Percentiles rank a stretch among this genome's conserved stretches.
Conservation (phyloP, 345 rosid genomes). For the Citrus maxima region DNA sequence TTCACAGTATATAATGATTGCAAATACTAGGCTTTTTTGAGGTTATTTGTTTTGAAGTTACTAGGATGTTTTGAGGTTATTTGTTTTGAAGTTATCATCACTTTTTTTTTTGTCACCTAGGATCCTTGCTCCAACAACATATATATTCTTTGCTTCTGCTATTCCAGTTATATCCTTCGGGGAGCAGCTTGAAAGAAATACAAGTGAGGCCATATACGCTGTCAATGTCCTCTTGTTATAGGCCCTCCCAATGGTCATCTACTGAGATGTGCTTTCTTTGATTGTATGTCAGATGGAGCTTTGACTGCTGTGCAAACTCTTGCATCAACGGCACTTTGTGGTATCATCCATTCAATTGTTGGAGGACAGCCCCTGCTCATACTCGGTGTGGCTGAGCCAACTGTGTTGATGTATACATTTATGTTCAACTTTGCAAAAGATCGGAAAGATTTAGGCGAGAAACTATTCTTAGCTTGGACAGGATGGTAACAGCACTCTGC, state of each 20-base stretch:
- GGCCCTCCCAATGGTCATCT: background rate
- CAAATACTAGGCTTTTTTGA: background rate
- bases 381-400: conserved; percentile 68
- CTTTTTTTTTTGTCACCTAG: conserved; percentile 29
- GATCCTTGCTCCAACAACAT: conserved; percentile 77
- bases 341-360: conserved; percentile 50
- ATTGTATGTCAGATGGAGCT: conserved; percentile 39
- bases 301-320: conserved; percentile 67
- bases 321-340: conserved; percentile 59
- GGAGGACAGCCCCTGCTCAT: conserved; percentile 69
- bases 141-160: conserved; percentile 64
- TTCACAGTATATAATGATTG: background rate
- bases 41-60: background rate
- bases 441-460: conserved; percentile 50
- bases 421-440: conserved; percentile 63
- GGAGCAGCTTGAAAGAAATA: conserved; percentile 55
- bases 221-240: background rate
- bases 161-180: conserved; percentile 68
- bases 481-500: conserved; percentile 42
- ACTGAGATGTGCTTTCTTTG: conserved; percentile 5
- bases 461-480: conserved; percentile 66
- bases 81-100: conserved; percentile 6
- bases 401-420: conserved; percentile 60
- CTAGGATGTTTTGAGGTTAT: background rate
- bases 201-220: conserved; percentile 24